phyloP scores from a whole-genome alignment of 495 filamentous ascomycete genomes.

The Terfezia boudieri region DNA sequence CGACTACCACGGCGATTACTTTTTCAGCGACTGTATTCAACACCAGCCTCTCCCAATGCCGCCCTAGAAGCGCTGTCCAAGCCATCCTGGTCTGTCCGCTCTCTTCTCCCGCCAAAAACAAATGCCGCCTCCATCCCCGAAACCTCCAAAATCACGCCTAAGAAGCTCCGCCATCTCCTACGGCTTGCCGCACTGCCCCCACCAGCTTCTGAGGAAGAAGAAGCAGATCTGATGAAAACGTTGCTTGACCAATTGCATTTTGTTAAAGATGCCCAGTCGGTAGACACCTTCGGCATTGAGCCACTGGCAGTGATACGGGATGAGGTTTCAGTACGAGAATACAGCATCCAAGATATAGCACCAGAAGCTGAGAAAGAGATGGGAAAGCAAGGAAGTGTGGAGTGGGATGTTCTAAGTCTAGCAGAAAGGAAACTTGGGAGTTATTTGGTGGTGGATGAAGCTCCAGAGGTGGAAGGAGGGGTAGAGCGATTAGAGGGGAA shows the following conservation, averaged over 20 bases:
- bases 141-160: constrained; percentile 24
- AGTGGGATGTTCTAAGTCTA: neutral
- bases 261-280: constrained; percentile 57
- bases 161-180: constrained; percentile 56
- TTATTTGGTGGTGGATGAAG: constrained; percentile 16
- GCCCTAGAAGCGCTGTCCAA: constrained; percentile 26
- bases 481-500: no score
- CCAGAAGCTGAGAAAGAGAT: constrained; percentile 1
- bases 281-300: constrained; percentile 47
- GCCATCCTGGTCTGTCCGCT: constrained; percentile 69
- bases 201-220: constrained; percentile 33
- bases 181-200: constrained; percentile 72
- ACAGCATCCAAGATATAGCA: constrained; percentile 5
- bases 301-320: constrained; percentile 64
- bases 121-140: constrained; percentile 24
- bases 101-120: constrained; percentile 36
- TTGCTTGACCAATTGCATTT: constrained; percentile 75
- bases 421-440: neutral
- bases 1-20: neutral
- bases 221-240: constrained; percentile 41
- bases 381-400: constrained; percentile 1
- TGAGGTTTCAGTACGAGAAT: constrained; percentile 34
- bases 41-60: neutral
- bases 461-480: neutral
- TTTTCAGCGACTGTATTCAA: neutral